Conservation (phyloP, 768 basidiomycete genomes). For the Termitomyces heimii region DNA sequence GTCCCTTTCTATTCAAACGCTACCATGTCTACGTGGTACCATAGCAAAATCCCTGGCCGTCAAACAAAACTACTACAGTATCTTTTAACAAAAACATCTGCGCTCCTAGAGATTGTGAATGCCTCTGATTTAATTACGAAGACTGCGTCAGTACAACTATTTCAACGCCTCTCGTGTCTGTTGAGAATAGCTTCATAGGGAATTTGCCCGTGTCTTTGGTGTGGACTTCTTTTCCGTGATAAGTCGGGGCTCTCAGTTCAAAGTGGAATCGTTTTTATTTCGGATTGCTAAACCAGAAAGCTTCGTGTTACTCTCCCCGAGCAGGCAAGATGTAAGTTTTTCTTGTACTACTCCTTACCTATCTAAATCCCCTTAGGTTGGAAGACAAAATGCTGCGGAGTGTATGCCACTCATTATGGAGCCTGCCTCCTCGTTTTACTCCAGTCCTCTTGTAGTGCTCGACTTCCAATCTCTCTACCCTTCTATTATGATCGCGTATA, state of each 20-base stretch:
- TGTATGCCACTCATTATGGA: constrained; percentile 96
- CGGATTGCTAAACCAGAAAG: constrained; percentile 94
- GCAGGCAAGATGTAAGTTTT: constrained; percentile 65
- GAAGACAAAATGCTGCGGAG: constrained; percentile 92
- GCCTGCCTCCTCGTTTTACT: constrained; percentile 89
- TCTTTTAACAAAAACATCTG: constrained; percentile 54
- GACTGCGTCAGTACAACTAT: constrained; percentile 60
- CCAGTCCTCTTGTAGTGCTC: constrained; percentile 85
- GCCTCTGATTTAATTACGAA: constrained; percentile 79
- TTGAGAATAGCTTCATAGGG: constrained; percentile 41
- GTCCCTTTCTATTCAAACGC: constrained; percentile 66
- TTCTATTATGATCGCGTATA: constrained; percentile 98
- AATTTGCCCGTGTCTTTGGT: constrained; percentile 96
- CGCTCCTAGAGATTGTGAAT: constrained; percentile 78
- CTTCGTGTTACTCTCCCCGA: constrained; percentile 88
- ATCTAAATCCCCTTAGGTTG: constrained; percentile 54
- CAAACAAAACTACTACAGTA: constrained; percentile 53
- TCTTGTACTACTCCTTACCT: background rate
- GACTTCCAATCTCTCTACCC: constrained; percentile 98
- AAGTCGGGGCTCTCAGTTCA: constrained; percentile 94
- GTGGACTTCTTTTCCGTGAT: constrained; percentile 96
- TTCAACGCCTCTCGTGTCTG: background rate
- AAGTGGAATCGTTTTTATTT: constrained; percentile 98
- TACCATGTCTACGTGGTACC: constrained; percentile 66
- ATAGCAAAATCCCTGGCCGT: constrained; percentile 52